Evolutionary conservation across 495 filamentous ascomycete genomes (phyloP), one percentile per base, ranked within the genome.

Genomic region (Astrocystis sublimbata): DNA sequence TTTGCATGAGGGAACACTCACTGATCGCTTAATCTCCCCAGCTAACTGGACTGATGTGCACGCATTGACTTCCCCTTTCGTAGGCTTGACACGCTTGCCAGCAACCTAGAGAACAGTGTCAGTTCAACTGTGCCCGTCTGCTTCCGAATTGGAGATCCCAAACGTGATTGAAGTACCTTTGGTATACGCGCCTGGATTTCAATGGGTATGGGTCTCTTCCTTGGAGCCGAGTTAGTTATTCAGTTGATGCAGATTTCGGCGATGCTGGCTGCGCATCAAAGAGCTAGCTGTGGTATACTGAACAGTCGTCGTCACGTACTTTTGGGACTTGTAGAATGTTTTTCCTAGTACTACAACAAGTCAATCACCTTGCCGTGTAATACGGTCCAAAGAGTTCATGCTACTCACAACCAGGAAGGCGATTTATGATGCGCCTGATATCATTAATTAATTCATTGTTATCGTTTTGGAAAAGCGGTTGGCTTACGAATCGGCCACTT

Each of bases 171-270:
- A 47, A 12, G 9, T 62, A 82, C 82, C 74, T 87, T 86, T 35
- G 73, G 73, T n/a, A 87, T 75, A 46, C 84, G 79, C 56, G 84
- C 81, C 62, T 83, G 79, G 60, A 96, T 84, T 50, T 78, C 81
- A n/a, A 98, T 84, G 5, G 96, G 92, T 46, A 98, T 85, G 0
- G 94, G 94, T 21, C 92, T 83, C 81, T 97, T 97, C 69, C 81
- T 82, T 7, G 83, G 86, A 26, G 68, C n/a, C 74, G 72, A 85
- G 84, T 91, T 96, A 79, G 98, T 97, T 0, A 83, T 61, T 17
- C 3, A 17, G 12, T 53, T 24, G 19, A 38, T 7, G 23, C 0
- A 50, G 5, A 21, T 49, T n/a, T 43, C 6, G 13, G 26, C 28
- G 13, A 47, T 13, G 13, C 28, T 31, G 42, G 55, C 24, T 58